Percentiles rank a stretch among this genome's conserved stretches.
Evolutionary conservation across 2,329 filamentous ascomycete genomes (phyloP).

Genomic region (Penicillium sp.): DNA sequence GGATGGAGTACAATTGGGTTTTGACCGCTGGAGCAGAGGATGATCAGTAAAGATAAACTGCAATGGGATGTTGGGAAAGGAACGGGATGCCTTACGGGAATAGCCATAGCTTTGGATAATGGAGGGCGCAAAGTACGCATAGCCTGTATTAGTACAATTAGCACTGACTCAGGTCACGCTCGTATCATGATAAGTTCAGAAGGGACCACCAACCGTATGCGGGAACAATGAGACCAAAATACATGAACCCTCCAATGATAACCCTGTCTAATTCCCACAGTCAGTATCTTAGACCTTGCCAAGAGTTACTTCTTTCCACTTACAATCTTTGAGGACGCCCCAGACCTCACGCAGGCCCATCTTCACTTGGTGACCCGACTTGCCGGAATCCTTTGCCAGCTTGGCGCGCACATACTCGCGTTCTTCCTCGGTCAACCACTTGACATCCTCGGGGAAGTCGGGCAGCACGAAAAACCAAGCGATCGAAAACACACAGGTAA

Average conservation of each 20-base stretch:
- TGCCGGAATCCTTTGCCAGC: constrained; percentile 69
- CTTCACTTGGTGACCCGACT: constrained; percentile 64
- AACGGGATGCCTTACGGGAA: constrained; percentile 39
- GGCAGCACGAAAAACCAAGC: constrained; percentile 68
- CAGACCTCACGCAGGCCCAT: constrained; percentile 63
- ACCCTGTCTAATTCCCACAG: constrained; percentile 57
- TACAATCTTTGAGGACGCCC: constrained; percentile 69
- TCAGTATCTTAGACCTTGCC: constrained; percentile 18
- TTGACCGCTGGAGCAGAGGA: constrained; percentile 44
- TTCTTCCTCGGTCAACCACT: constrained; percentile 74
- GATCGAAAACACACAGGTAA: constrained; percentile 65
- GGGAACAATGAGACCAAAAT: constrained; percentile 76
- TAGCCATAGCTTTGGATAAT: constrained; percentile 72
- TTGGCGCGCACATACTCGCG: constrained; percentile 67
- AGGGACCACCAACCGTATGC: constrained; percentile 59
- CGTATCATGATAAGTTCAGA: background rate
- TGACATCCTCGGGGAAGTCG: constrained; percentile 73
- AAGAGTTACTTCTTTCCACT: constrained; percentile 20
- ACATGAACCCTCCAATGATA: constrained; percentile 76
- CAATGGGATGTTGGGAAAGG: background rate
- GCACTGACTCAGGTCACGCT: background rate
- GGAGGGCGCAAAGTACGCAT: constrained; percentile 75
- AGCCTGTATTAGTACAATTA: constrained; percentile 47
- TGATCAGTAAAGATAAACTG: constrained; percentile 6
- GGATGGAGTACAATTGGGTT: constrained; percentile 57